Evolutionary conservation across 129 eudicot genomes (phyloP).

Genomic region (Artemisia argyi): DNA sequence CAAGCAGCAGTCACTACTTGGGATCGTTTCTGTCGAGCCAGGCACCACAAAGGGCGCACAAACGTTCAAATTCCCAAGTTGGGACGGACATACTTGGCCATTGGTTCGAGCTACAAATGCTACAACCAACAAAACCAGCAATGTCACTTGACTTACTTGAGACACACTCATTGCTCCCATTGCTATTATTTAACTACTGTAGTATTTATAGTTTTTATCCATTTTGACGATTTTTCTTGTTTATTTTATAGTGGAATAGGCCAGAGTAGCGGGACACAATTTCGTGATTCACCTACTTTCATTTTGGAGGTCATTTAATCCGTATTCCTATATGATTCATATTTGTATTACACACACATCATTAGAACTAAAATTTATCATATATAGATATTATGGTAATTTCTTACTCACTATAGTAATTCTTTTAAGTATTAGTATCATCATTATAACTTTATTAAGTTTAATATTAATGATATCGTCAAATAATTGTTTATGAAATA

Average conservation of each 20-base stretch:
- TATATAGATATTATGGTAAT: too few relatives aligned
- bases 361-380: too few relatives aligned
- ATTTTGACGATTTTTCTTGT: not conserved
- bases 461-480: too few relatives aligned
- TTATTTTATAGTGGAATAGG: constrained; percentile 32
- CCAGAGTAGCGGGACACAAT: not conserved
- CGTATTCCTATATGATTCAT: constrained; percentile 7
- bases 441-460: not conserved
- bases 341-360: not conserved
- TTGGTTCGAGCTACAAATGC: constrained; percentile 26
- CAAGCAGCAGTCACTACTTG: constrained; percentile 60
- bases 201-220: not conserved
- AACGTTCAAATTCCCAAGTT: constrained; percentile 49
- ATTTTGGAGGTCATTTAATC: constrained; percentile 27
- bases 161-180: constrained; percentile 21
- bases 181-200: not conserved
- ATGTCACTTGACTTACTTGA: constrained; percentile 6
- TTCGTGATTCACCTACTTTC: constrained; percentile 54
- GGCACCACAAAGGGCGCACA: constrained; percentile 80
- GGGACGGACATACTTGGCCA: constrained; percentile 43
- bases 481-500: not conserved
- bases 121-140: constrained; percentile 25
- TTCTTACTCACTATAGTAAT: too few relatives aligned
- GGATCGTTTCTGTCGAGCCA: constrained; percentile 39
- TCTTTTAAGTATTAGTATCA: not conserved